Evolutionary conservation across 192 early-diverging fungal species (phyloP).

Genomic region (Podila clonocystis): DNA sequence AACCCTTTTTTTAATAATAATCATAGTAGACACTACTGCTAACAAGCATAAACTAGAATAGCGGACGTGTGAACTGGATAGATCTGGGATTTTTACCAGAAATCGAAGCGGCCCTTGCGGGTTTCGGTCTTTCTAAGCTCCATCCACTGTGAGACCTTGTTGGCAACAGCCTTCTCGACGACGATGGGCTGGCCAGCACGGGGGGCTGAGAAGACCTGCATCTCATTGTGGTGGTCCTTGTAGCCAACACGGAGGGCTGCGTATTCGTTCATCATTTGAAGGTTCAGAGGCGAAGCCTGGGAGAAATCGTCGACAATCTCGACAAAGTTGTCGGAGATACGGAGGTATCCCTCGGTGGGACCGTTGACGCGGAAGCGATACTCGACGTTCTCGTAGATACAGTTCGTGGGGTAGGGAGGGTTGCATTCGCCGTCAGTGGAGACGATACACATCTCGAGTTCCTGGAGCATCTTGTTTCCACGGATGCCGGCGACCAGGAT

Average conservation of each 20-base stretch:
- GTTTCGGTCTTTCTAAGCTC: neutral
- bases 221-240: neutral
- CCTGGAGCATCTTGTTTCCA: neutral
- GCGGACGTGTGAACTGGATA: slow-evolving; percentile 4
- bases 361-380: slow-evolving; percentile 8
- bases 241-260: slow-evolving; percentile 3
- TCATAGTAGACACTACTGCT: too few species aligned
- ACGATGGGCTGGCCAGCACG: slow-evolving; percentile 6
- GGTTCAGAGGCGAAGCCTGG: slow-evolving; percentile 1
- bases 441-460: slow-evolving; percentile 17
- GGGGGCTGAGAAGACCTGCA: slow-evolving; percentile 8
- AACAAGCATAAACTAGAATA: too few species aligned
- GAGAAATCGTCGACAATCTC: slow-evolving; percentile 1
- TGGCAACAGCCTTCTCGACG: neutral
- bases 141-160: neutral
- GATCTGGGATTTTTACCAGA: too few species aligned
- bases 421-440: slow-evolving; percentile 11
- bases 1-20: too few species aligned
- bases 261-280: neutral
- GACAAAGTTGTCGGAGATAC: neutral
- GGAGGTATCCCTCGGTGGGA: slow-evolving; percentile 13
- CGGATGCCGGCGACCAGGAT: slow-evolving; percentile 7
- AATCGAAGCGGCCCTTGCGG: slow-evolving; percentile 4
- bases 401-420: slow-evolving; percentile 8
- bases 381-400: slow-evolving; percentile 25